Evolutionary conservation across 305 asterid genomes (phyloP), one percentile per base, ranked within the genome.

Genomic region (Fraxinus nigra): DNA sequence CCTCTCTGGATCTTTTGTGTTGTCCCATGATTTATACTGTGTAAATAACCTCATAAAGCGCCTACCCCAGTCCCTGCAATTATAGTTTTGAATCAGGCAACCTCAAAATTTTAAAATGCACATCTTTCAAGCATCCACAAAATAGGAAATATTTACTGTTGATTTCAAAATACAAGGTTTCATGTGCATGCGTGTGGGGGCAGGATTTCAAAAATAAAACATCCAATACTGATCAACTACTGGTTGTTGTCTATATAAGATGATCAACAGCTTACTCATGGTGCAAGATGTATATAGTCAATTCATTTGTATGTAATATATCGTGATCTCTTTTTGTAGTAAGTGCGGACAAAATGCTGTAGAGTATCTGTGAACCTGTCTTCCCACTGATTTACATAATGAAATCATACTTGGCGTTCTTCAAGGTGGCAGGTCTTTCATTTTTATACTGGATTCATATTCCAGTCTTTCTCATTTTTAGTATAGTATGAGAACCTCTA

Each of bases 1-100:
- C 86, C 97, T 92, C 76, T 91, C 98, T 72, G 98, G 97, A 87
- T 91, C 97, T 89, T 93, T 95, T 80, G 86, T 75, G 89, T 97
- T 95, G 87, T 97, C 97, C 99, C 99, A 97, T 77, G 97, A 93
- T 77, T 90, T 86, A 85, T 89, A 91, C 87, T 90, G 98, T 48
- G 92, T 89, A 91, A 89, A 95, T 80, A 93, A 82, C 89, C 92
- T 90, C 97, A 95, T 92, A 88, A 97, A 97, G 86, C 95, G 98
- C 82, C 92, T 88, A 76, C 99, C 99, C 99, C 99, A 97, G 82
- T 95, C 98, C 88, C 99, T 97, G 95, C 90, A 91, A 80, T 76
- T 81, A 77, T 32, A 78, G 22, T 77, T 85, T 80, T 79, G 80
- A 78, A 38, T 80, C 67, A 85, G 70, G 80, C 32, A 8, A 30